phyloP scores from a whole-genome alignment of 2,329 filamentous ascomycete genomes.

The Aspergillus texensis region DNA sequence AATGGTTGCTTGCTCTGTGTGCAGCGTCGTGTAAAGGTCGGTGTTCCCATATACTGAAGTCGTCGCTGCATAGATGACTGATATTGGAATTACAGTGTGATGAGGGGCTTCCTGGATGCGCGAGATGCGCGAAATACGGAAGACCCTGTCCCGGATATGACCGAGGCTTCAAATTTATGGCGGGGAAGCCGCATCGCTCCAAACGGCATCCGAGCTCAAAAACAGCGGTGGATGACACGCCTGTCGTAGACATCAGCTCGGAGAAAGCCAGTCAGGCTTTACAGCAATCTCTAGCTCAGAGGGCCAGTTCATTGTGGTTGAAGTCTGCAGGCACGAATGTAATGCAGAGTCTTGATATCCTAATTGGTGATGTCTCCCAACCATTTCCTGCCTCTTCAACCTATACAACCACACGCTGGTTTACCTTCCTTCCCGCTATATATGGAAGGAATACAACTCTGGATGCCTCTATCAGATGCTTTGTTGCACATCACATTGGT shows the following conservation, averaged over 20 bases:
- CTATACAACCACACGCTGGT: conserved; percentile 26
- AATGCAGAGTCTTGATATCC: conserved; percentile 22
- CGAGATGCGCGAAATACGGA: conserved; percentile 37
- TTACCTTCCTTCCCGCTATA: conserved; percentile 26
- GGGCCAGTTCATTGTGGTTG: conserved; percentile 5
- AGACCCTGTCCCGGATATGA: conserved; percentile 38
- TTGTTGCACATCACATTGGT: conserved; percentile 31
- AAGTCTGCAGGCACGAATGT: conserved; percentile 23
- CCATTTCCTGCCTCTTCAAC: conserved; percentile 20
- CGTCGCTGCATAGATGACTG: not conserved
- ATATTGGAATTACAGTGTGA: conserved; percentile 33
- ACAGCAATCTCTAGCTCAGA: conserved; percentile 5
- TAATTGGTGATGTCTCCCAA: conserved; percentile 28
- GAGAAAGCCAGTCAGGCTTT: not conserved
- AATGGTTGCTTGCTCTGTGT: conserved; percentile 31
- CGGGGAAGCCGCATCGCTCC: conserved; percentile 32
- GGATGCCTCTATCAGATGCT: conserved; percentile 30
- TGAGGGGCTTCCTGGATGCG: conserved; percentile 34
- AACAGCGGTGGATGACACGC: not conserved
- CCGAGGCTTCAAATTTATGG: conserved; percentile 36
- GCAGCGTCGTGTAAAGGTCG: conserved; percentile 31
- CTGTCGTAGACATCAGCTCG: not conserved
- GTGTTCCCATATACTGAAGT: not conserved
- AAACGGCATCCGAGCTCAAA: conserved; percentile 14
- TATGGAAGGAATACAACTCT: conserved; percentile 29